A percentile compares a stretch with the other conserved stretches of the same genome.
Evolutionary conservation across 768 basidiomycete species (phyloP).

Genomic region (Boletus barrowsii): DNA sequence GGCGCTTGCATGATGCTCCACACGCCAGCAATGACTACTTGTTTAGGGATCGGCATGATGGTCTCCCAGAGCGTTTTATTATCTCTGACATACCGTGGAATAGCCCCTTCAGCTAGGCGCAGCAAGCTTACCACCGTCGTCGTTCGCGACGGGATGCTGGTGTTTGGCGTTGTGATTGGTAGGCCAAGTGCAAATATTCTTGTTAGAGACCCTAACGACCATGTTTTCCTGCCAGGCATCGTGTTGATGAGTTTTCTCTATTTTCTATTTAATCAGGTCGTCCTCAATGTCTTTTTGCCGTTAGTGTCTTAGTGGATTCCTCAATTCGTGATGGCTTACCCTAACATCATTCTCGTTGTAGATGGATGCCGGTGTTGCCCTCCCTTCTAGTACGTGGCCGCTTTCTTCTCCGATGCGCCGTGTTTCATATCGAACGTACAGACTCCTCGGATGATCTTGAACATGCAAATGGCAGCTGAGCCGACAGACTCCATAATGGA

Average conservation of each 20-base stretch:
- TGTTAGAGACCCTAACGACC: background rate
- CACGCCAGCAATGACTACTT: background rate
- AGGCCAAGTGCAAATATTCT: background rate
- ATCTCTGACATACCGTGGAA: constrained; percentile 16
- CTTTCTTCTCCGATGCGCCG: background rate
- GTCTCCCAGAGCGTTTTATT: constrained; percentile 16
- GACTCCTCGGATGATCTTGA: constrained; percentile 22
- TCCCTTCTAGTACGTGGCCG: constrained; percentile 12
- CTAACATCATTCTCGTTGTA: background rate
- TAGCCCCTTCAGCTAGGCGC: constrained; percentile 3
- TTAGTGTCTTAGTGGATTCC: background rate
- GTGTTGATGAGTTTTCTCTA: background rate
- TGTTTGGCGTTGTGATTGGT: constrained; percentile 7
- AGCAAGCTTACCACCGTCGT: constrained; percentile 14
- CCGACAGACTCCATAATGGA: constrained; percentile 5
- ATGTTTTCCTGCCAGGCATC: background rate
- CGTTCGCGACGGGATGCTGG: constrained; percentile 16
- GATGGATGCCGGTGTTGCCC: constrained; percentile 12
- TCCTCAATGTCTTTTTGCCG: constrained; percentile 19
- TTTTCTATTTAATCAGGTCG: background rate
- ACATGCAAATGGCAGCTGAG: constrained; percentile 14
- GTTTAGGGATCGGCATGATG: constrained; percentile 1
- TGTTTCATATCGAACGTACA: background rate
- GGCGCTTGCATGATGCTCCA: constrained; percentile 6
- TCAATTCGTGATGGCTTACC: background rate